Evolutionary conservation across 2,329 filamentous ascomycete genomes (phyloP).

Genomic region (Hirsutella minnesotensis): DNA sequence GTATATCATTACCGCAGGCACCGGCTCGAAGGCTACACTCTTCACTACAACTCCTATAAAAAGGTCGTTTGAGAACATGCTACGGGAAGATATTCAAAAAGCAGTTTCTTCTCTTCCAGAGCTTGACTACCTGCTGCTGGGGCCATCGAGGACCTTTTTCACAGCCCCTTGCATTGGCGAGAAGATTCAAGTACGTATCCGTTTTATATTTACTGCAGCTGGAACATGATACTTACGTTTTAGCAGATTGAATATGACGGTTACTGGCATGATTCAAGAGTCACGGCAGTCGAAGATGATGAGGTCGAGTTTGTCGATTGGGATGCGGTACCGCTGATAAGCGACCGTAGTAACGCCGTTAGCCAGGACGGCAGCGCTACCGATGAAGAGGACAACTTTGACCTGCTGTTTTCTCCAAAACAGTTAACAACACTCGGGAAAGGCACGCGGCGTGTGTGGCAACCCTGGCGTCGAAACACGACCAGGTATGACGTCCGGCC

Average conservation of each 20-base stretch:
- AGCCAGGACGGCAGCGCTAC: slow-evolving; percentile 1
- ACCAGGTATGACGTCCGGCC: slow-evolving; percentile 4
- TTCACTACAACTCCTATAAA: slow-evolving; percentile 3
- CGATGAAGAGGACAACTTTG: slow-evolving; percentile 2
- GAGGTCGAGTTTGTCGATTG: slow-evolving; percentile 6
- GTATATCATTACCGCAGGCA: slow-evolving; percentile 4
- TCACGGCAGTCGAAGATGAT: slow-evolving; percentile 4
- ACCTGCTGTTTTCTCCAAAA: slow-evolving; percentile 3
- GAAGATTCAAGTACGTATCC: slow-evolving; percentile 3
- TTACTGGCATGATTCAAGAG: slow-evolving; percentile 6
- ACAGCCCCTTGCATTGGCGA: slow-evolving; percentile 3
- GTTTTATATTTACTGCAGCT: slow-evolving; percentile 1
- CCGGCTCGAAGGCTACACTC: slow-evolving; percentile 2
- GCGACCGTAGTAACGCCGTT: slow-evolving; percentile 2
- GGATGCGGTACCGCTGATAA: slow-evolving; percentile 1
- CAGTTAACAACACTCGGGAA: slow-evolving; percentile 3
- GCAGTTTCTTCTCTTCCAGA: slow-evolving; percentile 3
- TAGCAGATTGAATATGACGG: slow-evolving; percentile 4
- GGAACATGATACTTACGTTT: slow-evolving; percentile 2
- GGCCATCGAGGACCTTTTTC: slow-evolving; percentile 3
- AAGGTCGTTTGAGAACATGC: slow-evolving; percentile 3
- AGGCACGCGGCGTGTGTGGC: slow-evolving; percentile 4
- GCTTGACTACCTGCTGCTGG: slow-evolving; percentile 3
- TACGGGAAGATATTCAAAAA: slow-evolving; percentile 1
- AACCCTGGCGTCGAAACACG: slow-evolving; percentile 4